A percentile compares a stretch with the other conserved stretches of the same genome.
These are phyloP conservation scores for Umbelopsis isabellina DNA, from an alignment of 192 early-diverging fungal species.

Conservation along the genomic window DNA sequence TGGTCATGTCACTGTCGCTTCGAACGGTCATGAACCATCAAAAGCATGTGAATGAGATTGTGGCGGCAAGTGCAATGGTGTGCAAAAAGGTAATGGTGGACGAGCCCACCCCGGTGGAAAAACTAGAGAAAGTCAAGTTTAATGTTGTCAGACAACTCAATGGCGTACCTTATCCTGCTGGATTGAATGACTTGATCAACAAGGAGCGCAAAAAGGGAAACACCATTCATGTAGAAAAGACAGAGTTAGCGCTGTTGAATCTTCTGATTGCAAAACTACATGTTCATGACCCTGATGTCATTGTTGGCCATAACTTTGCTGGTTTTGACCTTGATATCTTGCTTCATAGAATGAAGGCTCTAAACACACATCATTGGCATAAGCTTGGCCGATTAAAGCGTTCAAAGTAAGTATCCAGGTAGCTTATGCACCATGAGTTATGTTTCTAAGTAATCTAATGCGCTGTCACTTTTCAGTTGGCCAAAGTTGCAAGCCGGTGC, in stretches of 20 bases:
- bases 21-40: slow-evolving; percentile 81
- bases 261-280: slow-evolving; percentile 78
- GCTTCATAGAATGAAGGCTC: slow-evolving; percentile 89
- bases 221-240: slow-evolving; percentile 61
- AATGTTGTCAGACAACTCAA: slow-evolving; percentile 76
- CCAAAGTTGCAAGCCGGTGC: slow-evolving; percentile 82
- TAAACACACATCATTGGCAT: slow-evolving; percentile 82
- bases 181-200: slow-evolving; percentile 66
- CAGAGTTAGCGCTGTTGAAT: slow-evolving; percentile 82
- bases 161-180: slow-evolving; percentile 75
- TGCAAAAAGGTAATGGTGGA: slow-evolving; percentile 72
- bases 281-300: slow-evolving; percentile 84
- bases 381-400: slow-evolving; percentile 85
- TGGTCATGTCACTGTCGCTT: slow-evolving; percentile 85
- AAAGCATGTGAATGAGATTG: slow-evolving; percentile 89
- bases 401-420: slow-evolving; percentile 50
- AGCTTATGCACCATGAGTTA: not conserved
- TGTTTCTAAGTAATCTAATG: not conserved
- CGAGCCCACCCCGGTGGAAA: slow-evolving; percentile 51
- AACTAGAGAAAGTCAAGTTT: slow-evolving; percentile 52
- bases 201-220: slow-evolving; percentile 41
- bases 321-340: slow-evolving; percentile 95
- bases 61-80: slow-evolving; percentile 72
- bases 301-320: slow-evolving; percentile 96
- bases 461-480: slow-evolving; percentile 54